A percentile compares a stretch with the other conserved stretches of the same genome.
These are phyloP conservation scores for Leccinum barrowsii DNA, from an alignment of 768 basidiomycete genomes.

Conservation along the genomic window DNA sequence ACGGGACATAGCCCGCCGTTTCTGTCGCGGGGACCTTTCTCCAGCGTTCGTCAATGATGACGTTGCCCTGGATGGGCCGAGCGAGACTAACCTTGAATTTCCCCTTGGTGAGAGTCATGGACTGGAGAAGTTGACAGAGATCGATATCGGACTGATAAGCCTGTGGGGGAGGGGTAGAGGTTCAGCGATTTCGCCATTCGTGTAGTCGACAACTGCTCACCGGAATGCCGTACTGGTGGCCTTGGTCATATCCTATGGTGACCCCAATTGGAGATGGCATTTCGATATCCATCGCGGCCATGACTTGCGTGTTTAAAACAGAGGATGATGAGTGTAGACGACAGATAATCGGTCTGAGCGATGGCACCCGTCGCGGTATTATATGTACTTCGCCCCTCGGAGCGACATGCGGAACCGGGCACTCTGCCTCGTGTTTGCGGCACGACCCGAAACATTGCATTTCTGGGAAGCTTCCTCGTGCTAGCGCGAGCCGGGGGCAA, in stretches of 20 bases:
- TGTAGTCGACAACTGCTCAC: conserved; percentile 14
- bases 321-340: neutral
- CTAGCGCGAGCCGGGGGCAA: conserved; percentile 8
- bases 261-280: conserved; percentile 33
- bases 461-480: conserved; percentile 8
- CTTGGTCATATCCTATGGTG: conserved; percentile 18
- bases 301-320: conserved; percentile 4
- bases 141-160: conserved; percentile 37
- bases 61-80: neutral
- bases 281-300: conserved; percentile 30
- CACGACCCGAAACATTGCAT: conserved; percentile 8
- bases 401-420: conserved; percentile 25
- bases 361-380: conserved; percentile 15
- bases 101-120: conserved; percentile 44
- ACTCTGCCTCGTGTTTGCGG: conserved; percentile 29
- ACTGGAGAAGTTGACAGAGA: conserved; percentile 50
- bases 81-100: conserved; percentile 29
- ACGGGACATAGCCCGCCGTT: conserved; percentile 19
- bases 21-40: conserved; percentile 31
- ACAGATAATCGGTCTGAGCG: conserved; percentile 15
- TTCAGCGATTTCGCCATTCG: neutral
- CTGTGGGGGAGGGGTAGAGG: conserved; percentile 11
- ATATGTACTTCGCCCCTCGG: conserved; percentile 24
- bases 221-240: conserved; percentile 16
- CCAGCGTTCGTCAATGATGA: conserved; percentile 25